phyloP scores from a whole-genome alignment of 2,329 filamentous ascomycete species.

The Fusarium burgessii region DNA sequence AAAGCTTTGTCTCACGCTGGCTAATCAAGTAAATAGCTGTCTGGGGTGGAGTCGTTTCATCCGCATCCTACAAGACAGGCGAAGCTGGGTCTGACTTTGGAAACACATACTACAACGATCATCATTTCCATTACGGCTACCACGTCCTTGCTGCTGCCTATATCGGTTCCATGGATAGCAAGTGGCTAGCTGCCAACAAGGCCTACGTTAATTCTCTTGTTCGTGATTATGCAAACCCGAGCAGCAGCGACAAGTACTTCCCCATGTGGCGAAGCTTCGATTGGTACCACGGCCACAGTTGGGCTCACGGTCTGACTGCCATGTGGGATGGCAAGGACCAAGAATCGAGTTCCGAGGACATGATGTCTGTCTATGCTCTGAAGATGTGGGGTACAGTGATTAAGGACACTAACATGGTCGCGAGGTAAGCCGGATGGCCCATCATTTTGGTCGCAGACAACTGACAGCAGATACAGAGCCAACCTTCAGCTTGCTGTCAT shows the following conservation, averaged over 20 bases:
- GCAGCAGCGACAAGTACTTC: constrained; percentile 76
- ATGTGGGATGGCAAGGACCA: constrained; percentile 81
- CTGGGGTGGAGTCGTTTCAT: constrained; percentile 87
- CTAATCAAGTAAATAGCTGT: constrained; percentile 56
- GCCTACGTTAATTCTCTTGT: constrained; percentile 86
- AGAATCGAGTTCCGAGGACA: constrained; percentile 92
- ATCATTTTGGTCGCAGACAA: not conserved
- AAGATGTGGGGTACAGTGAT: constrained; percentile 92
- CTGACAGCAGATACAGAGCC: constrained; percentile 58
- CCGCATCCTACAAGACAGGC: constrained; percentile 76
- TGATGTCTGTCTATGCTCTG: constrained; percentile 85
- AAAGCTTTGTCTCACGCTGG: not conserved
- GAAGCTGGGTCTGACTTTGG: constrained; percentile 85
- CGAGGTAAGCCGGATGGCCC: constrained; percentile 61
- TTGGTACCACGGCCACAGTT: constrained; percentile 95
- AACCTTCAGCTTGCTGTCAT: constrained; percentile 88
- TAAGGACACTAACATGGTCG: constrained; percentile 83
- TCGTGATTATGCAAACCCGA: constrained; percentile 85
- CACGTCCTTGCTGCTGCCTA: constrained; percentile 89
- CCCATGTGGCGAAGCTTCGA: constrained; percentile 88
- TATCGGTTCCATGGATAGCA: constrained; percentile 81
- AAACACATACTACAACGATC: constrained; percentile 85
- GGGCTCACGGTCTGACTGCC: constrained; percentile 85
- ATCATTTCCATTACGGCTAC: constrained; percentile 86
- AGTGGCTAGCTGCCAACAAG: constrained; percentile 79